Evolutionary conservation across 2,329 filamentous ascomycete species (phyloP).

Genomic region (Ceratocystis cacaofunesta): DNA sequence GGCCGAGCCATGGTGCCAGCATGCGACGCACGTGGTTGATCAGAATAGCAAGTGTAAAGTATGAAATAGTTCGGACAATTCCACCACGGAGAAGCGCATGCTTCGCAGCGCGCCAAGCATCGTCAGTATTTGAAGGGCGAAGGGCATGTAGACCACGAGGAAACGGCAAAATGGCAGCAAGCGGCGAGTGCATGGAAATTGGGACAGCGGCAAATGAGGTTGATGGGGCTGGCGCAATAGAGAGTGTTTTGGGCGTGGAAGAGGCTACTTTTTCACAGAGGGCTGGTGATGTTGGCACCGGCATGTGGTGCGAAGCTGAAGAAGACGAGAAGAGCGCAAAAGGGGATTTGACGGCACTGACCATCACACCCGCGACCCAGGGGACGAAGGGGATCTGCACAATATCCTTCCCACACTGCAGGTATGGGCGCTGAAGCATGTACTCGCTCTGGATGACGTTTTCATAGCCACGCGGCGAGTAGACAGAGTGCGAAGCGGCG

Average conservation of each 20-base stretch:
- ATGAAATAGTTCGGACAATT: conserved; percentile 20
- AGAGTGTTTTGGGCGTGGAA: conserved; percentile 13
- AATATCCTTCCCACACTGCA: conserved; percentile 13
- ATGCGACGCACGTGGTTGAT: conserved; percentile 28
- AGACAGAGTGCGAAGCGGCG: conserved; percentile 9
- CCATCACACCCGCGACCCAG: conserved; percentile 10
- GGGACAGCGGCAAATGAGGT: conserved; percentile 13
- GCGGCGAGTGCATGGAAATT: conserved; percentile 12
- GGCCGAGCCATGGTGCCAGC: conserved; percentile 23
- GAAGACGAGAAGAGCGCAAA: conserved; percentile 5
- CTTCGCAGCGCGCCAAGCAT: conserved; percentile 15
- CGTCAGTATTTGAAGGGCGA: conserved; percentile 13
- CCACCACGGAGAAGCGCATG: conserved; percentile 21
- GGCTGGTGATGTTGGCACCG: conserved; percentile 10
- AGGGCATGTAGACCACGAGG: conserved; percentile 8
- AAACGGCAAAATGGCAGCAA: conserved; percentile 9
- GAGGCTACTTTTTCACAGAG: conserved; percentile 15
- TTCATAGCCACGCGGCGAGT: conserved; percentile 7
- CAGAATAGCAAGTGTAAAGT: conserved; percentile 25
- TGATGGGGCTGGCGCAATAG: conserved; percentile 6
- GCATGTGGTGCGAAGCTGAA: neutral
- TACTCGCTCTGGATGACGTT: conserved; percentile 11
- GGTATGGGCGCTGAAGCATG: conserved; percentile 13
- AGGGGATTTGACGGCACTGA: conserved; percentile 13
- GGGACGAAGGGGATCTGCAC: conserved; percentile 15